Evolutionary conservation across 2,329 filamentous ascomycete genomes (phyloP).

Genomic region (Fusarium tjaetaba): DNA sequence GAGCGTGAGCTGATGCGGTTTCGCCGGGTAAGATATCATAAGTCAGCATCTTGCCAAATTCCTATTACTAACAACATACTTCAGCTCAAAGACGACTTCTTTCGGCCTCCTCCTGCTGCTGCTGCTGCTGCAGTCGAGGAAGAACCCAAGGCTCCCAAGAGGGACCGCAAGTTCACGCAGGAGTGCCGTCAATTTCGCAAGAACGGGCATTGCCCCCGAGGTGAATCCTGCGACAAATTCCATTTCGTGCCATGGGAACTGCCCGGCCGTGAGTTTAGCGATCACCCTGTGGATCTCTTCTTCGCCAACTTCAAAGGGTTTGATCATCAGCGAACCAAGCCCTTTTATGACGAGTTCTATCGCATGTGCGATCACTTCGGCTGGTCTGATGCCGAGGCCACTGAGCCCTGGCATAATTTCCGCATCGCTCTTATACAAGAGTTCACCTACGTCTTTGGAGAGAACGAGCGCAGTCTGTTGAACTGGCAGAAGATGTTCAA

Average conservation of each 20-base stretch:
- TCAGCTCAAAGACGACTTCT: neutral
- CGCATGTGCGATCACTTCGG: neutral
- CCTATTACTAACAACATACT: neutral
- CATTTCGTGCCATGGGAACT: neutral
- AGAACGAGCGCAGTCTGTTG: neutral
- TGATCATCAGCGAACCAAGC: neutral
- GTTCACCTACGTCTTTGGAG: constrained; percentile 18
- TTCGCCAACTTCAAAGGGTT: constrained; percentile 17
- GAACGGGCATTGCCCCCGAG: neutral
- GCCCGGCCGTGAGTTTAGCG: neutral
- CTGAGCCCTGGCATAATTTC: neutral
- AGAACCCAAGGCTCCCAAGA: neutral
- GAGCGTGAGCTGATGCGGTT: neutral
- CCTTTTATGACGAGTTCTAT: constrained; percentile 20
- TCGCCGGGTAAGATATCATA: neutral
- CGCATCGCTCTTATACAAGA: constrained; percentile 6
- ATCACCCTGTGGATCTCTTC: constrained; percentile 13
- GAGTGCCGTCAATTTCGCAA: neutral
- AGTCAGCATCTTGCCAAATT: too few relatives aligned
- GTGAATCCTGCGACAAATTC: neutral
- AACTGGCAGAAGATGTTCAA: constrained; percentile 23
- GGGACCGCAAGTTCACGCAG: neutral
- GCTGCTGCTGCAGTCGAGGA: neutral
- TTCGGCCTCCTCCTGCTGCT: neutral
- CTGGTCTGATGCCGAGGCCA: neutral